phyloP scores from a whole-genome alignment of 495 filamentous ascomycete genomes.

The Trichoderma erinaceum region DNA sequence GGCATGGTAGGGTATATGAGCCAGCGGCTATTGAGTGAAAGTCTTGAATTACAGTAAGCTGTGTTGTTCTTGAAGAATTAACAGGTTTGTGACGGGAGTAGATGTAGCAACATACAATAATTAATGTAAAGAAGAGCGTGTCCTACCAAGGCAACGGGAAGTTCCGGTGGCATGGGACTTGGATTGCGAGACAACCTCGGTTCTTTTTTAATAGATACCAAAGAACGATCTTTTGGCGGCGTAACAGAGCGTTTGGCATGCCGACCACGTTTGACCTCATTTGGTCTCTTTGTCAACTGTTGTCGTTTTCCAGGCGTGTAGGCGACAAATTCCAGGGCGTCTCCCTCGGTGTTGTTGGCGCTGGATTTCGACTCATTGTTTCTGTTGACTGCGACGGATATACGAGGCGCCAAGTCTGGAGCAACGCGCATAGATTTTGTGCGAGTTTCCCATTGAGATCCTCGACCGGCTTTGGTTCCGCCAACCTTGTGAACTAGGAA shows the following conservation, averaged over 20 bases:
- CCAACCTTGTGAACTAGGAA: conserved; percentile 11
- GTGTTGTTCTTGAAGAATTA: not conserved
- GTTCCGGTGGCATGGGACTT: not conserved
- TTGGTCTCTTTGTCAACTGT: not conserved
- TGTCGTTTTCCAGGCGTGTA: conserved; percentile 1
- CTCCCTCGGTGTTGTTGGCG: not conserved
- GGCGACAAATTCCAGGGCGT: not conserved
- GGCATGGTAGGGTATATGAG: not conserved
- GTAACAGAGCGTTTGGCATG: not conserved
- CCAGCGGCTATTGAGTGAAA: conserved; percentile 2
- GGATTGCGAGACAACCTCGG: not conserved
- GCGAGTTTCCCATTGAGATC: not conserved
- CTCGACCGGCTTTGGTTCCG: not conserved
- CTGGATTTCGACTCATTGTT: not conserved
- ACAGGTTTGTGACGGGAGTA: not conserved
- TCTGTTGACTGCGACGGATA: not conserved
- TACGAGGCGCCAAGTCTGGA: not conserved
- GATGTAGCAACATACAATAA: not conserved
- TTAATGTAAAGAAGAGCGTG: conserved; percentile 6
- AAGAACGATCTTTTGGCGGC: not conserved
- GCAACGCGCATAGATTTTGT: not conserved
- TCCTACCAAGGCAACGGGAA: not conserved
- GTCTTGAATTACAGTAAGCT: not conserved
- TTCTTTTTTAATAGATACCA: not conserved
- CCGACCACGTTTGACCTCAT: not conserved